A percentile compares a stretch with the other conserved stretches of the same genome.
phyloP scores from a whole-genome alignment of 2,329 filamentous ascomycete species.

The Didymella sp. region DNA sequence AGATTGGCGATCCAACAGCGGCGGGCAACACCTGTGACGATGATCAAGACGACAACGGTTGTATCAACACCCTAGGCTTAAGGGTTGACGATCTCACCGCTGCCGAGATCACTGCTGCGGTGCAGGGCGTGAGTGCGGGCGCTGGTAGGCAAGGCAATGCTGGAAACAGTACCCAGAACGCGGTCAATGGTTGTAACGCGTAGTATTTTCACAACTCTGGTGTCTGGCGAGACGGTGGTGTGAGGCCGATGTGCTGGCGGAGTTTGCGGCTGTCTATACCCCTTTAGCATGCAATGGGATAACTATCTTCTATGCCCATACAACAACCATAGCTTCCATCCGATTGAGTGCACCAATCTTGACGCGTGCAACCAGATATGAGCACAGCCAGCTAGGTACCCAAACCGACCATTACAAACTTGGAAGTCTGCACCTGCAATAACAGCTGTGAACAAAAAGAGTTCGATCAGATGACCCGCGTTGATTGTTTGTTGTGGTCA shows the following conservation, averaged over 20 bases:
- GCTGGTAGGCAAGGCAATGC: constrained; percentile 12
- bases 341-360: neutral
- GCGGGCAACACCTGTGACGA: constrained; percentile 62
- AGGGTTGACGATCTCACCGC: constrained; percentile 62
- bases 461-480: neutral
- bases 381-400: neutral
- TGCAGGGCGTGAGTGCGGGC: constrained; percentile 43
- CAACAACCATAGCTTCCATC: no score
- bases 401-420: no score
- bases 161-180: neutral
- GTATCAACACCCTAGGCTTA: constrained; percentile 62
- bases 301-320: neutral
- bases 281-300: neutral
- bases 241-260: neutral
- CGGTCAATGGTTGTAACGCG: neutral
- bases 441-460: no score
- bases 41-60: constrained; percentile 57
- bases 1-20: constrained; percentile 59
- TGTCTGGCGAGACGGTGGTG: neutral
- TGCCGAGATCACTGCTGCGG: constrained; percentile 60
- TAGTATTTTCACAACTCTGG: neutral
- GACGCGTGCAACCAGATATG: neutral
- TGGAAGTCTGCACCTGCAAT: no score
- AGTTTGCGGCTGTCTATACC: neutral
- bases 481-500: neutral